These are phyloP conservation scores for Tulasnella calospora DNA, from an alignment of 768 basidiomycete species.

Conservation along the genomic window DNA sequence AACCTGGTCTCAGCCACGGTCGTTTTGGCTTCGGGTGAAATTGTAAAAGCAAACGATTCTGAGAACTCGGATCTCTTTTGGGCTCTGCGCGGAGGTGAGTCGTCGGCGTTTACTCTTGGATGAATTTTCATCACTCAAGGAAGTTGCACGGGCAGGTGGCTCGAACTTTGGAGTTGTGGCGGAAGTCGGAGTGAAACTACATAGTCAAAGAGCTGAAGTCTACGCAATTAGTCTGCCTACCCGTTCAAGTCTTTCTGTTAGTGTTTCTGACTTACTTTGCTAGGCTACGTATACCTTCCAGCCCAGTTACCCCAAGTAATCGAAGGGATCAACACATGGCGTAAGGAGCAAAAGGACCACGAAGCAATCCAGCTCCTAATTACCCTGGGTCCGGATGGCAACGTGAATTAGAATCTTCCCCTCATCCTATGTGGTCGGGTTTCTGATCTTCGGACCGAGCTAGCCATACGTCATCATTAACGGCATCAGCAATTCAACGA, in stretches of 20 bases:
- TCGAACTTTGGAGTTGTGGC: conserved; percentile 23
- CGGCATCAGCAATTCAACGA: not conserved
- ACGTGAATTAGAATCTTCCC: not conserved
- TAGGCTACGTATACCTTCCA: conserved; percentile 9
- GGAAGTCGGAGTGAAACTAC: conserved; percentile 14
- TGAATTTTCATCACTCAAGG: not conserved
- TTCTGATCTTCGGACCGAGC: not conserved
- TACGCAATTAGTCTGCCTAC: not conserved
- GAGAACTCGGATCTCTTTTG: conserved; percentile 23
- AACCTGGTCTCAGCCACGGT: conserved; percentile 23
- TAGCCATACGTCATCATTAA: conserved; percentile 10
- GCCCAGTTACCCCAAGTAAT: conserved; percentile 16
- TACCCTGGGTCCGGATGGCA: conserved; percentile 6
- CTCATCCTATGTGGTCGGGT: not conserved
- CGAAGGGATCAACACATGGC: conserved; percentile 2
- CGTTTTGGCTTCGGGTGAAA: conserved; percentile 20
- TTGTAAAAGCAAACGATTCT: conserved; percentile 4
- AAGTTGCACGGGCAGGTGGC: not conserved
- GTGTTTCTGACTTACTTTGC: not conserved
- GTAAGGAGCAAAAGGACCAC: not conserved
- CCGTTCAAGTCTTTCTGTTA: not conserved
- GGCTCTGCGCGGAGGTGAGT: conserved; percentile 20
- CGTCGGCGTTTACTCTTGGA: no score
- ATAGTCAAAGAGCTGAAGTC: conserved; percentile 6
- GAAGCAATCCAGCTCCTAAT: not conserved